Evolutionary conservation across 2,329 filamentous ascomycete species (phyloP).

Genomic region (Cryphonectria carpinicola): DNA sequence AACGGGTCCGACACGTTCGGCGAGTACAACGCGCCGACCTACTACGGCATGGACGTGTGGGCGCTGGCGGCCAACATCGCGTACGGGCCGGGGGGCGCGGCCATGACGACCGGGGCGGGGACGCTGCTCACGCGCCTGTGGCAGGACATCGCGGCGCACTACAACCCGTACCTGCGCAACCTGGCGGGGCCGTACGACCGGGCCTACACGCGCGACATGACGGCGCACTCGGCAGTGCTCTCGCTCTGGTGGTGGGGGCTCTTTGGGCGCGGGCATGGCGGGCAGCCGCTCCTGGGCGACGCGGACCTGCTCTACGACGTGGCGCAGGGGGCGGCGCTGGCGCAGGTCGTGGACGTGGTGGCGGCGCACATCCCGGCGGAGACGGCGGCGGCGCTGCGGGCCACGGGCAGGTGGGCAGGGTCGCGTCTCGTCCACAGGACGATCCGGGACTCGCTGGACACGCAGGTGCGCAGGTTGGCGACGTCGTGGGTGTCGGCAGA

Average conservation of each 20-base stretch:
- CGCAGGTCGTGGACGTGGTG: conserved; percentile 43
- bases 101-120: conserved; percentile 37
- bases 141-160: conserved; percentile 41
- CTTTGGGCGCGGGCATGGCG: conserved; percentile 44
- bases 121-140: conserved; percentile 40
- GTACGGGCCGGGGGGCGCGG: conserved; percentile 39
- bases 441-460: conserved; percentile 41
- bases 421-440: conserved; percentile 42
- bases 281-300: conserved; percentile 43
- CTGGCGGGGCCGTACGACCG: conserved; percentile 43
- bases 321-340: conserved; percentile 45
- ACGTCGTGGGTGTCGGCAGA: conserved; percentile 47
- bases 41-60: conserved; percentile 47
- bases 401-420: conserved; percentile 40
- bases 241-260: conserved; percentile 48
- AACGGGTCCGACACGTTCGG: conserved; percentile 40
- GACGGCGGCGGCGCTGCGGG: conserved; percentile 36
- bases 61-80: conserved; percentile 44
- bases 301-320: conserved; percentile 47
- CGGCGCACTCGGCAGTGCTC: conserved; percentile 45
- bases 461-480: conserved; percentile 37
- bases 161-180: conserved; percentile 42
- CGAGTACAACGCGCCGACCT: conserved; percentile 47
- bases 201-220: conserved; percentile 45
- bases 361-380: conserved; percentile 36